phyloP scores from a whole-genome alignment of 2,329 filamentous ascomycete genomes.

The Leptoxyphium fumago region DNA sequence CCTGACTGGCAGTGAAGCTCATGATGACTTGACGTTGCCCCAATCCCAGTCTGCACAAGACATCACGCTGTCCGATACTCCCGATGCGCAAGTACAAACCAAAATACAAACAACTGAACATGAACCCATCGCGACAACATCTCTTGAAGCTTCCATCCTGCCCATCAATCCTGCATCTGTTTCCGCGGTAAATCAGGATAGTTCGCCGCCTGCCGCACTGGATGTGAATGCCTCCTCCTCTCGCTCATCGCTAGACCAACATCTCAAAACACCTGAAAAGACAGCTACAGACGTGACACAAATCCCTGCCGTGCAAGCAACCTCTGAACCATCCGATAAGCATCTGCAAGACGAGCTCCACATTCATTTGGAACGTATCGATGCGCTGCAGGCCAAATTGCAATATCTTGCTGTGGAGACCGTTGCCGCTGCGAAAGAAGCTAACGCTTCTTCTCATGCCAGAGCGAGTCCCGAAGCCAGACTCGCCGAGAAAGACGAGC shows the following conservation, averaged over 20 bases:
- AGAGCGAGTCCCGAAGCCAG: constrained; percentile 59
- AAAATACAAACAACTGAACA: no score
- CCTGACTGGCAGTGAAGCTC: no score
- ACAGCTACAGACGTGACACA: constrained; percentile 27
- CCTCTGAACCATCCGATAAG: constrained; percentile 36
- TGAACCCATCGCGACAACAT: neutral
- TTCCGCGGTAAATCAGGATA: constrained; percentile 6
- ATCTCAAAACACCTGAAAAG: constrained; percentile 2
- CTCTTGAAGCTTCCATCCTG: constrained; percentile 11
- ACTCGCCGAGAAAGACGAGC: constrained; percentile 77
- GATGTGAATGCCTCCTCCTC: neutral
- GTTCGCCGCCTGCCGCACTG: constrained; percentile 6
- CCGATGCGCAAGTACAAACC: no score
- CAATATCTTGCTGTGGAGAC: constrained; percentile 75
- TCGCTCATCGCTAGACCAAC: constrained; percentile 17
- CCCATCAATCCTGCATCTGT: constrained; percentile 17
- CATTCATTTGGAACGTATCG: constrained; percentile 73
- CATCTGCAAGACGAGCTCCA: constrained; percentile 71
- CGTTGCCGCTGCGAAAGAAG: constrained; percentile 57
- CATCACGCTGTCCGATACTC: no score
- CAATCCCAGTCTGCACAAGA: no score
- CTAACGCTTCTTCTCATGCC: constrained; percentile 42
- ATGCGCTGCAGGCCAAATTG: constrained; percentile 80
- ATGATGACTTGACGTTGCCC: no score
- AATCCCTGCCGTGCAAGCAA: constrained; percentile 34